These are phyloP conservation scores for Fusarium mangiferae DNA, from an alignment of 2,329 filamentous ascomycete genomes.

Conservation along the genomic window DNA sequence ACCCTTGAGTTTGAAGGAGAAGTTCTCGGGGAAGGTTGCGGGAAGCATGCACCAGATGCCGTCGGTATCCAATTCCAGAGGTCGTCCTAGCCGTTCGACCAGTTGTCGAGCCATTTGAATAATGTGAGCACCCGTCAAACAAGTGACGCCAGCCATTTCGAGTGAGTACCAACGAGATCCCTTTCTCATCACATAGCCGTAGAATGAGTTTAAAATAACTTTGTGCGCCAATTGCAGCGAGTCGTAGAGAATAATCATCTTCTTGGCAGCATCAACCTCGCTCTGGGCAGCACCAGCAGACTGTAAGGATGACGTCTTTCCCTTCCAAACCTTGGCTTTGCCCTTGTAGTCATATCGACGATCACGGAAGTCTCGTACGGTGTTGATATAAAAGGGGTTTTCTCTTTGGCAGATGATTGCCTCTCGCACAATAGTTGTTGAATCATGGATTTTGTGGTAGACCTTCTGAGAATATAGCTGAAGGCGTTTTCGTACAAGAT, in stretches of 20 bases:
- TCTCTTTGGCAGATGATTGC: slow-evolving; percentile 98
- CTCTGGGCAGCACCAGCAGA: slow-evolving; percentile 77
- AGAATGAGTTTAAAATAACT: slow-evolving; percentile 99
- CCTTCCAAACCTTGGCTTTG: slow-evolving; percentile 98
- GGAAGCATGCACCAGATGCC: slow-evolving; percentile 99
- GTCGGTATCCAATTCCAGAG: slow-evolving; percentile 94
- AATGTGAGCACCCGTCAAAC: slow-evolving; percentile 93
- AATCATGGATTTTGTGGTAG: slow-evolving; percentile 98
- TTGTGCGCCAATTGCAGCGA: slow-evolving; percentile 97
- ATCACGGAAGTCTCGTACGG: slow-evolving; percentile 94
- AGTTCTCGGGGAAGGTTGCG: slow-evolving; percentile 95
- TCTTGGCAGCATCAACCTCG: slow-evolving; percentile 94
- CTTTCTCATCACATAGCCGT: slow-evolving; percentile 99
- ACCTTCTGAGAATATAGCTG: slow-evolving; percentile 98
- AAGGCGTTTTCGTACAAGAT: slow-evolving; percentile 83
- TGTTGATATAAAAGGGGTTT: slow-evolving; percentile 98
- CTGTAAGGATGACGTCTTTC: slow-evolving; percentile 89
- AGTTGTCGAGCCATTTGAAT: slow-evolving; percentile 96
- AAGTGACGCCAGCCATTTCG: slow-evolving; percentile 99
- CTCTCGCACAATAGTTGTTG: slow-evolving; percentile 90
- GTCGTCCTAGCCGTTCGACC: slow-evolving; percentile 91
- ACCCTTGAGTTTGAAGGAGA: slow-evolving; percentile 91
- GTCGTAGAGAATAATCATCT: slow-evolving; percentile 97
- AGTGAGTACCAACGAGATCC: slow-evolving; percentile 99
- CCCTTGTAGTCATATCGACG: slow-evolving; percentile 98